Percentiles rank a stretch among this genome's conserved stretches.
Evolutionary conservation across 2,329 filamentous ascomycete species (phyloP).

Genomic region (Neonectria ditissima): DNA sequence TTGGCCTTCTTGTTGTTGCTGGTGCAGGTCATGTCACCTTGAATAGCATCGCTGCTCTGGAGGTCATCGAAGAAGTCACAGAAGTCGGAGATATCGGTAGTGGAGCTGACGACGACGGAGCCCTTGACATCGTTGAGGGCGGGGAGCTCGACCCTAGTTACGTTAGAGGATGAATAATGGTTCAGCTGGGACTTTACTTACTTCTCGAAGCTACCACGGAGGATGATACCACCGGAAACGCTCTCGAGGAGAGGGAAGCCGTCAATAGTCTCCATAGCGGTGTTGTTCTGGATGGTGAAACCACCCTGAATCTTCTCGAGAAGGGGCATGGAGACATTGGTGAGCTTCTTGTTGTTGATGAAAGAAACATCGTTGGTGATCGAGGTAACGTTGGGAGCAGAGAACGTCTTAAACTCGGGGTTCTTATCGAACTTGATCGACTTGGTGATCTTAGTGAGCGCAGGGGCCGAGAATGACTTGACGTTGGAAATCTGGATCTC

Average conservation of each 20-base stretch:
- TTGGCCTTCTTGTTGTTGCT: constrained; percentile 66
- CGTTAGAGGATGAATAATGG: constrained; percentile 10
- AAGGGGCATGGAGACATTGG: constrained; percentile 80
- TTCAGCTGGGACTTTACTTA: constrained; percentile 61
- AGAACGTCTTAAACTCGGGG: constrained; percentile 69
- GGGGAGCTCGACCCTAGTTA: constrained; percentile 76
- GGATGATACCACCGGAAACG: constrained; percentile 84
- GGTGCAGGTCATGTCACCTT: constrained; percentile 61
- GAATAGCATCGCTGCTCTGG: constrained; percentile 53
- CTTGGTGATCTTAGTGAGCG: constrained; percentile 78
- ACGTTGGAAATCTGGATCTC: constrained; percentile 76
- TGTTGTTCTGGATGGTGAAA: constrained; percentile 92
- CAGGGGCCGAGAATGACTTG: constrained; percentile 78
- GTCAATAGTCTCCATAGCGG: constrained; percentile 72
- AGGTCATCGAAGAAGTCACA: constrained; percentile 61
- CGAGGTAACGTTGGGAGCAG: constrained; percentile 76
- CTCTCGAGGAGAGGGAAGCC: constrained; percentile 76
- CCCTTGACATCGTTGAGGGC: constrained; percentile 75
- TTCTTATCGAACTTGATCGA: constrained; percentile 89
- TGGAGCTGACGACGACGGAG: constrained; percentile 76
- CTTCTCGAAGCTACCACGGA: constrained; percentile 86
- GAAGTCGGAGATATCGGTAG: constrained; percentile 70
- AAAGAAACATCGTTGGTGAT: constrained; percentile 70
- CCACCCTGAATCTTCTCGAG: constrained; percentile 80
- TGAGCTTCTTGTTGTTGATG: constrained; percentile 70